A percentile compares a stretch with the other conserved stretches of the same genome.
These are phyloP conservation scores for Orobanche coerulescens DNA, from an alignment of 257 asterid genomes.

Conservation along the genomic window DNA sequence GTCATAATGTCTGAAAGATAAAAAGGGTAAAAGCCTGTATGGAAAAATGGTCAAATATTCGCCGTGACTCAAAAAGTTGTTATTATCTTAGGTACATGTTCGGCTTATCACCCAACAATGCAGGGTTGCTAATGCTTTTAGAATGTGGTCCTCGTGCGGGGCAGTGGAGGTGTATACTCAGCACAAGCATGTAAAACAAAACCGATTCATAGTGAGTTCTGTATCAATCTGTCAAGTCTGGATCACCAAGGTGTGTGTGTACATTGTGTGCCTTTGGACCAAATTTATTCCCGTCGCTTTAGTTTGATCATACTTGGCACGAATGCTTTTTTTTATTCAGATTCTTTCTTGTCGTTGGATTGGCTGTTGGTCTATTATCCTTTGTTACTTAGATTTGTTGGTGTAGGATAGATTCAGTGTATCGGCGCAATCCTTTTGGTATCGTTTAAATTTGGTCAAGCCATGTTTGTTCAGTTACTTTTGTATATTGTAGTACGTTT, in stretches of 20 bases:
- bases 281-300: no score
- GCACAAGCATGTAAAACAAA: constrained; percentile 33
- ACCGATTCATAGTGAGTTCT: not conserved
- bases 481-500: constrained; percentile 26
- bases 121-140: constrained; percentile 65
- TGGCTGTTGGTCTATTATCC: constrained; percentile 15
- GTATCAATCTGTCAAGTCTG: constrained; percentile 19
- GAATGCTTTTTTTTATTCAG: constrained; percentile 14
- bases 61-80: not conserved
- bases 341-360: constrained; percentile 27
- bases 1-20: no score
- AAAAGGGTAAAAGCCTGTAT: no score
- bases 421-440: constrained; percentile 19
- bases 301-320: not conserved
- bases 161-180: constrained; percentile 51
- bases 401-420: constrained; percentile 18
- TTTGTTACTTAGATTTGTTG: constrained; percentile 23
- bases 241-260: not conserved
- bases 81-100: constrained; percentile 60
- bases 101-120: constrained; percentile 57
- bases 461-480: constrained; percentile 20
- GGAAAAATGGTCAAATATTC: no score
- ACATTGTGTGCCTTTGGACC: not conserved
- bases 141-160: constrained; percentile 64
- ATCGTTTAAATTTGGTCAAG: constrained; percentile 19